Conservation (phyloP, 208 protist species). For the Trypanosoma cruzi region DNA sequence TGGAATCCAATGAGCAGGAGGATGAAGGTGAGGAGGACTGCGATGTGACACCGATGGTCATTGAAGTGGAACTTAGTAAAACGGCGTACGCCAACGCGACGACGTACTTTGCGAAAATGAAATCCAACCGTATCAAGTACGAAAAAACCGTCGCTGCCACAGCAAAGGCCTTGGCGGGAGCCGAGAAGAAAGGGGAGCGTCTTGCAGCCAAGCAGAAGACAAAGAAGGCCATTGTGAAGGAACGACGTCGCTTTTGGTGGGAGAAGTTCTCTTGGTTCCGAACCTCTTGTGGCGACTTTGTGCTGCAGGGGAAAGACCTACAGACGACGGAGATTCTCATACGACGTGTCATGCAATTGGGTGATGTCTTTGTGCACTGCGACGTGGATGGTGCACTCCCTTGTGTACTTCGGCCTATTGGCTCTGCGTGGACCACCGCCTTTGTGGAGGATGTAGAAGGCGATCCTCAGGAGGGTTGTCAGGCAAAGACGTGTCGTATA, state of each 20-base stretch:
- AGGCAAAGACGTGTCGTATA: constrained; percentile 22
- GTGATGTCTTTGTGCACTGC: constrained; percentile 97
- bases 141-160: constrained; percentile 82
- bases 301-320: constrained; percentile 94
- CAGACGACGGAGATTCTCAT: constrained; percentile 97
- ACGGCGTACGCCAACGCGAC: constrained; percentile 95
- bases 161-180: constrained; percentile 84
- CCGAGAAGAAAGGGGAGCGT: constrained; percentile 66
- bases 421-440: constrained; percentile 26
- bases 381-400: constrained; percentile 94
- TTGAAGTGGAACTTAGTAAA: constrained; percentile 94
- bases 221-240: constrained; percentile 80
- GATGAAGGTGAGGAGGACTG: constrained; percentile 55
- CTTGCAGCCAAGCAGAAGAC: constrained; percentile 60
- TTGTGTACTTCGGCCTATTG: constrained; percentile 94
- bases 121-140: constrained; percentile 86
- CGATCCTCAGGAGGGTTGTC: not conserved
- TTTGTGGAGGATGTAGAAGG: not conserved
- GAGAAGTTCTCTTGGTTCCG: constrained; percentile 99
- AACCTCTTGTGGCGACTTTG: constrained; percentile 95
- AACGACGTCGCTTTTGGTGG: constrained; percentile 96
- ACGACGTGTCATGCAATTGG: constrained; percentile 64
- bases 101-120: constrained; percentile 89
- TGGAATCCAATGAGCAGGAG: constrained; percentile 35
- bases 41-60: constrained; percentile 52